A percentile compares a stretch with the other conserved stretches of the same genome.
Conservation (phyloP, 768 basidiomycete species). For the Boletus speciosus region DNA sequence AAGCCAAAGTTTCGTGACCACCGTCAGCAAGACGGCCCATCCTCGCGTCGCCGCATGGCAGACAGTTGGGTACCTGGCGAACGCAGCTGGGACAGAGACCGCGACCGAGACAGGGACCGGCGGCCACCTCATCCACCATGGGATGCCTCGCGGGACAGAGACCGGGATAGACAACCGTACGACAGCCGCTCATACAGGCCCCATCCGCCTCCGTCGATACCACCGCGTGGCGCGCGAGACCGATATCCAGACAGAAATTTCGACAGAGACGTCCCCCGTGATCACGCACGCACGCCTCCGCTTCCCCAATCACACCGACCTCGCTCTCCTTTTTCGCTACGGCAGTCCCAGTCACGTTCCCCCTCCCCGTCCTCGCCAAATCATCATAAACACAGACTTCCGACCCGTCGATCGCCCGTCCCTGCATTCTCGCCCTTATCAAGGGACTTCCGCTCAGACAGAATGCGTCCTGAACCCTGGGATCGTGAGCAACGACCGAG, state of each 20-base stretch:
- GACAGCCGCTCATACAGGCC: conserved; percentile 21
- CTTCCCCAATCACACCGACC: conserved; percentile 19
- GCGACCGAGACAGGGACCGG: conserved; percentile 28
- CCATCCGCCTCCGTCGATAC: conserved; percentile 1
- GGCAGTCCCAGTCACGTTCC: conserved; percentile 37
- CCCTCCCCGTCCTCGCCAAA: conserved; percentile 35
- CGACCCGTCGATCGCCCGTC: conserved; percentile 37
- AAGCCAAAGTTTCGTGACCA: conserved; percentile 20
- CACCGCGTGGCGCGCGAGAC: conserved; percentile 19
- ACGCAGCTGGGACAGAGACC: conserved; percentile 22
- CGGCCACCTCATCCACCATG: conserved; percentile 15
- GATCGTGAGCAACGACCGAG: conserved; percentile 37
- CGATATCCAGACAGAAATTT: conserved; percentile 23
- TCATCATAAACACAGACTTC: conserved; percentile 31
- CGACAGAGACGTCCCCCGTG: conserved; percentile 23
- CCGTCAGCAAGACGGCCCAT: conserved; percentile 15
- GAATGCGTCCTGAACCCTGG: conserved; percentile 32
- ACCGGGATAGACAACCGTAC: conserved; percentile 22
- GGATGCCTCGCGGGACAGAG: conserved; percentile 24
- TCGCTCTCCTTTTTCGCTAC: conserved; percentile 22
- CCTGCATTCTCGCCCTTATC: conserved; percentile 38
- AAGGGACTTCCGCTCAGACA: conserved; percentile 34
- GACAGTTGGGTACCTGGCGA: conserved; percentile 28
- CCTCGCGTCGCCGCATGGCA: conserved; percentile 17
- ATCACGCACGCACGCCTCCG: conserved; percentile 21